A percentile compares a stretch with the other conserved stretches of the same genome.
Evolutionary conservation across 1,284 basidiomycete species (phyloP).

Genomic region (Ceratobasidium sp.): DNA sequence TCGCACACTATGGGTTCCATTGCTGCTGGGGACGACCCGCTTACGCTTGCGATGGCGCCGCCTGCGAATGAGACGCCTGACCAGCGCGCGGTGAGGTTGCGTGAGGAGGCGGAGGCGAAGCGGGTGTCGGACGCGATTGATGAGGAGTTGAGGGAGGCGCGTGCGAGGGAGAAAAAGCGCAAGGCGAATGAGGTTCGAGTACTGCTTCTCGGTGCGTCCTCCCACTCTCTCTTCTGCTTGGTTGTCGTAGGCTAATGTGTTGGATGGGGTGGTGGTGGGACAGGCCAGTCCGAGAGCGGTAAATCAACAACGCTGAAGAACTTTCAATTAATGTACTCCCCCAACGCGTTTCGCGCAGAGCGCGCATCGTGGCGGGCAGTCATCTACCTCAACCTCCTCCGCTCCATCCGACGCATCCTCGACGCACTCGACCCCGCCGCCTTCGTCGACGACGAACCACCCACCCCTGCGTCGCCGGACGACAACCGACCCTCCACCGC

Average conservation of each 20-base stretch:
- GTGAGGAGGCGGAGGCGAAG: conserved; percentile 75
- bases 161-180: conserved; percentile 65
- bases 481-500: conserved; percentile 30
- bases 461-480: conserved; percentile 48
- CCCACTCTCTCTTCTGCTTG: background rate
- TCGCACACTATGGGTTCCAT: conserved; percentile 15
- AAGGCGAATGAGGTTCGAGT: conserved; percentile 10
- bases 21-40: conserved; percentile 65
- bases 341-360: conserved; percentile 75
- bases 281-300: conserved; percentile 82
- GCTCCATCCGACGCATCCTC: conserved; percentile 78
- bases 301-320: conserved; percentile 85
- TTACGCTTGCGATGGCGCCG: conserved; percentile 73
- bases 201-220: conserved; percentile 62
- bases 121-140: conserved; percentile 81
- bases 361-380: conserved; percentile 84
- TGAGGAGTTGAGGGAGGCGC: conserved; percentile 76
- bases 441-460: conserved; percentile 37
- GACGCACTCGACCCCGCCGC: conserved; percentile 71
- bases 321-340: conserved; percentile 83
- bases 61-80: conserved; percentile 76
- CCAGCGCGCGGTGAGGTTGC: conserved; percentile 71
- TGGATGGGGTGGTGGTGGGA: background rate
- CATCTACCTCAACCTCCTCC: conserved; percentile 84
- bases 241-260: conserved; percentile 9